Conservation (phyloP, 2,329 filamentous ascomycete genomes). For the Gyromitra esculenta region DNA sequence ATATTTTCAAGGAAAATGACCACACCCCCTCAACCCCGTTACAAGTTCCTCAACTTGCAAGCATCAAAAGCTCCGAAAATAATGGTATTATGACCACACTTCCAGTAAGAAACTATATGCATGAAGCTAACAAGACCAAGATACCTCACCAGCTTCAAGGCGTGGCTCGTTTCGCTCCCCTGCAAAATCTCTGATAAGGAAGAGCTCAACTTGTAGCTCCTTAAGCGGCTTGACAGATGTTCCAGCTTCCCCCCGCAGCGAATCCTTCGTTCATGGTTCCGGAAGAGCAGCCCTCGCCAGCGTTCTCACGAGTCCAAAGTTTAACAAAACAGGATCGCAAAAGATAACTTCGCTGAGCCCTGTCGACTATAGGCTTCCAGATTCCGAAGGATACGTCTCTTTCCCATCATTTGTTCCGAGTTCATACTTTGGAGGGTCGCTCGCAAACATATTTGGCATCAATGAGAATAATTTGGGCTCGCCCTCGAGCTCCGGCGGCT, state of each 20-base stretch:
- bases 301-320: slow-evolving; percentile 22
- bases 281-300: slow-evolving; percentile 21
- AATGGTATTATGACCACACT: background rate
- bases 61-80: background rate
- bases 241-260: background rate
- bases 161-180: background rate
- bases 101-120: background rate
- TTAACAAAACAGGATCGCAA: background rate
- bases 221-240: slow-evolving; percentile 11
- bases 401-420: slow-evolving; percentile 41
- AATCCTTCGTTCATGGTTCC: slow-evolving; percentile 13
- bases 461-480: background rate
- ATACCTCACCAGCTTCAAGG: background rate
- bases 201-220: slow-evolving; percentile 25
- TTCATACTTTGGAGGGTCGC: slow-evolving; percentile 2
- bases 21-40: too few relatives aligned
- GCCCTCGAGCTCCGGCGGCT: background rate
- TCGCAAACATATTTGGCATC: slow-evolving; percentile 23
- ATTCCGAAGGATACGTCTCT: slow-evolving; percentile 27
- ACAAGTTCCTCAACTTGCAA: too few relatives aligned
- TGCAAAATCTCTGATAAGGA: background rate
- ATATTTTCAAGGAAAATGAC: background rate
- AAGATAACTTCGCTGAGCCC: slow-evolving; percentile 38
- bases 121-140: background rate
- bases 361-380: slow-evolving; percentile 23